Evolutionary conservation across 257 asterid species (phyloP).

Genomic region (Primulina eburnea): DNA sequence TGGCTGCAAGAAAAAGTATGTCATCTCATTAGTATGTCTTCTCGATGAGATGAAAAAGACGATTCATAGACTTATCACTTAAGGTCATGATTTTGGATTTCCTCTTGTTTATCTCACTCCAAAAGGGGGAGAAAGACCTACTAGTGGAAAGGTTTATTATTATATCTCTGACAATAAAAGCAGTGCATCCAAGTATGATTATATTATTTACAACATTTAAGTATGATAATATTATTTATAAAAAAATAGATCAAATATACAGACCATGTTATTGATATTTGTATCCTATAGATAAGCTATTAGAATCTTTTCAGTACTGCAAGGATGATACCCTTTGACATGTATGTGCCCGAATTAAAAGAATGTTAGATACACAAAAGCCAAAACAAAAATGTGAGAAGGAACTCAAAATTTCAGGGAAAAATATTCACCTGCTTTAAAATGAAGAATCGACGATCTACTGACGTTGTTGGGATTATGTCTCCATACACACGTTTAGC

Average conservation of each 20-base stretch:
- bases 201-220: too few relatives aligned
- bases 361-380: constrained; percentile 6
- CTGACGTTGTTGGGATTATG: constrained; percentile 80
- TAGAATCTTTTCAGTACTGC: neutral
- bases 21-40: too few relatives aligned
- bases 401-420: neutral
- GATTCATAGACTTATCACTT: too few relatives aligned
- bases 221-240: too few relatives aligned
- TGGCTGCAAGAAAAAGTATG: constrained; percentile 58
- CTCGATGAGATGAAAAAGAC: too few relatives aligned
- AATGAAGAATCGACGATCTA: constrained; percentile 92
- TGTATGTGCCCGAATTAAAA: constrained; percentile 5
- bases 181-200: neutral
- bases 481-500: constrained; percentile 96
- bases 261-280: neutral
- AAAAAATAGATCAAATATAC: neutral
- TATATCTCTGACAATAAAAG: neutral
- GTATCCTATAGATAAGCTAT: neutral
- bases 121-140: neutral
- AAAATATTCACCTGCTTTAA: constrained; percentile 65
- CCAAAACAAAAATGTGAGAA: neutral
- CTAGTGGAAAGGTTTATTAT: neutral
- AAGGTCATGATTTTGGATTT: too few relatives aligned
- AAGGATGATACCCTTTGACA: constrained; percentile 1
- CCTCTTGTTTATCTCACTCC: neutral